Evolutionary conservation across 1,284 basidiomycete genomes (phyloP).

Genomic region (Cystobasidiaceae sp.): DNA sequence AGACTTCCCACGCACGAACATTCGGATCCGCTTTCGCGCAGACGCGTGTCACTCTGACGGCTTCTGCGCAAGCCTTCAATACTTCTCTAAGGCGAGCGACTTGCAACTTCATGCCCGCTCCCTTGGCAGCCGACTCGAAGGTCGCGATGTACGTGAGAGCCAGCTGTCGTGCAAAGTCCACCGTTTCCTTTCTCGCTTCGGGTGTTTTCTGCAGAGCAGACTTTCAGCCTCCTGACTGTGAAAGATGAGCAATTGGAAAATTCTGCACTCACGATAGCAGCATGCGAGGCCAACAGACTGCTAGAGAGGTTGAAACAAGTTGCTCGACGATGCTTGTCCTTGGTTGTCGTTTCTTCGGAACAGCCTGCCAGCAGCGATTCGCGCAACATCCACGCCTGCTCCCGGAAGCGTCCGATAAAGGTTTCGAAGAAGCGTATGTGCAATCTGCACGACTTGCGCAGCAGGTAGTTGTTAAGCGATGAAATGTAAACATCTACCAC

Average conservation of each 20-base stretch:
- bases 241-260: background rate
- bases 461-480: constrained; percentile 71
- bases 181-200: background rate
- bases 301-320: constrained; percentile 1
- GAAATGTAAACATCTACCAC: constrained; percentile 58
- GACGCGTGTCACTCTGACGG: constrained; percentile 9
- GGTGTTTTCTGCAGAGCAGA: constrained; percentile 7
- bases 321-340: constrained; percentile 17
- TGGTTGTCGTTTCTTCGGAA: constrained; percentile 17
- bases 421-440: constrained; percentile 72
- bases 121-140: constrained; percentile 12
- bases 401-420: constrained; percentile 65
- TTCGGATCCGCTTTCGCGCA: background rate
- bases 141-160: constrained; percentile 3
- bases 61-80: constrained; percentile 13
- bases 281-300: constrained; percentile 5
- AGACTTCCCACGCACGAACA: background rate
- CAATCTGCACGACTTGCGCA: constrained; percentile 71
- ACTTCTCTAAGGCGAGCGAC: constrained; percentile 15
- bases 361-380: constrained; percentile 56
- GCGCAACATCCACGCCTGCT: constrained; percentile 63
- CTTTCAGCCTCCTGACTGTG: background rate
- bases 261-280: background rate
- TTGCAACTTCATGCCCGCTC: constrained; percentile 1
- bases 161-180: constrained; percentile 2